Base-by-base conservation (phyloP, 148 eudicot species). In the Camellia granthamiana region DNA sequence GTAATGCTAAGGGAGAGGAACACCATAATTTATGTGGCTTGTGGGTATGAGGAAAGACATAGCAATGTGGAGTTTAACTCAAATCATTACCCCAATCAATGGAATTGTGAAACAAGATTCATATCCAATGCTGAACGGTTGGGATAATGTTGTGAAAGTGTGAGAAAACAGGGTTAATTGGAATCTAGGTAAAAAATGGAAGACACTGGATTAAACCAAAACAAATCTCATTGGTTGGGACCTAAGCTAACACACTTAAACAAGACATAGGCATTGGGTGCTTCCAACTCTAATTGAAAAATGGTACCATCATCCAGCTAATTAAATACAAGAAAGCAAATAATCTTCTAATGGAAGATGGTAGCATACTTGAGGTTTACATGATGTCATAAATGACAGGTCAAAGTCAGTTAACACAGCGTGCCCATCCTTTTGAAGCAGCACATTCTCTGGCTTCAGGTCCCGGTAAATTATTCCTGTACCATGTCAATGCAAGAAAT, bases 391-490 rank as follows among this genome's bases (percentile, higher is more conserved):
- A 81, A 90, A 91, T 67, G 99, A 96, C 72, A 96, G 95, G 86
- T 96, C 99, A 84, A 96, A 96, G 86, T 96, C 99, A 18, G 98
- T 88, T 87, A 96, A 83, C 49, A 96, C 90, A 55, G 92, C 75
- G 82, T 96, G 99, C 67, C 99, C 99, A 79, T 93, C 89, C 70
- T 83, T 85, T 77, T 96, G 98, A 74, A 96, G 91, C 67, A 96
- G 87, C 84, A 96, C 79, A 83, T 96, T 96, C 85, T 96, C 99
- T 79, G 99, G 99, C 86, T 96, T 96, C 75, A 96, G 78, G 87
- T 96, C 99, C 54, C 99, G 94, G 82, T 93, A 96, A 76, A 96
- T 89, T 79, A 96, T 89, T 76, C 99, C 99, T 96, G 92, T 77
- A 79, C 72, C 82, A 80, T 19, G 56, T 65, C 43, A 80, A 63